Conservation (phyloP, 1,139 yeast species). For the Yamadazyma friedrichii region DNA sequence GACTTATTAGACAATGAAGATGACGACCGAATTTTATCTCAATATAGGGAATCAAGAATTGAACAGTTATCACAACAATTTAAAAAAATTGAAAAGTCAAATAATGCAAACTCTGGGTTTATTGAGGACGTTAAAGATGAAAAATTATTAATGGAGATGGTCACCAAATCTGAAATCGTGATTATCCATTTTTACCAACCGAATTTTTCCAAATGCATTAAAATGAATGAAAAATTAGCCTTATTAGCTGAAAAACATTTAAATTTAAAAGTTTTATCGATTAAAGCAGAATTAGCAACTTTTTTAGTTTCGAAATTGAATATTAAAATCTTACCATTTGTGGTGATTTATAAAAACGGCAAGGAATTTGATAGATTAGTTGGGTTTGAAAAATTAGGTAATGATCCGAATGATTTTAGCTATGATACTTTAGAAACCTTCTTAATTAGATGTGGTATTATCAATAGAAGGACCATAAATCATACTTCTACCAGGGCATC, state of each 20-base stretch:
- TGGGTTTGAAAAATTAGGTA: constrained; percentile 64
- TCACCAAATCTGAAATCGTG: constrained; percentile 41
- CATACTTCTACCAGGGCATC: constrained; percentile 13
- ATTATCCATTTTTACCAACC: constrained; percentile 69
- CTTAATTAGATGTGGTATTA: constrained; percentile 29
- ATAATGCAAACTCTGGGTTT: constrained; percentile 38
- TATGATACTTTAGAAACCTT: constrained; percentile 47
- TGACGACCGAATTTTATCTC: constrained; percentile 22
- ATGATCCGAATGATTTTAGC: constrained; percentile 27
- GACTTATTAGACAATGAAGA: constrained; percentile 36
- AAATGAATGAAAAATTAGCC: constrained; percentile 51
- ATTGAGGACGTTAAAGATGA: constrained; percentile 47
- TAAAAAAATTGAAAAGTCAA: constrained; percentile 35
- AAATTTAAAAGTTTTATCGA: constrained; percentile 50
- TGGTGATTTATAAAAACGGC: constrained; percentile 61
- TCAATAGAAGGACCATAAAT: constrained; percentile 34
- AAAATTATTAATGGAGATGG: constrained; percentile 52
- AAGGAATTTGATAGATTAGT: constrained; percentile 56
- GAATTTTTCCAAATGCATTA: constrained; percentile 56
- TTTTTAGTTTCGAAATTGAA: constrained; percentile 63
- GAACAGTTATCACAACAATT: constrained; percentile 48
- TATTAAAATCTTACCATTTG: constrained; percentile 70
- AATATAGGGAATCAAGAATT: constrained; percentile 49
- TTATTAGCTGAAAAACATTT: constrained; percentile 55
- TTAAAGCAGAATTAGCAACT: constrained; percentile 68